Evolutionary conservation across 177 flowering plant genomes (phyloP), one percentile per base, ranked within the genome.

Genomic region (Vitis hybrid): DNA sequence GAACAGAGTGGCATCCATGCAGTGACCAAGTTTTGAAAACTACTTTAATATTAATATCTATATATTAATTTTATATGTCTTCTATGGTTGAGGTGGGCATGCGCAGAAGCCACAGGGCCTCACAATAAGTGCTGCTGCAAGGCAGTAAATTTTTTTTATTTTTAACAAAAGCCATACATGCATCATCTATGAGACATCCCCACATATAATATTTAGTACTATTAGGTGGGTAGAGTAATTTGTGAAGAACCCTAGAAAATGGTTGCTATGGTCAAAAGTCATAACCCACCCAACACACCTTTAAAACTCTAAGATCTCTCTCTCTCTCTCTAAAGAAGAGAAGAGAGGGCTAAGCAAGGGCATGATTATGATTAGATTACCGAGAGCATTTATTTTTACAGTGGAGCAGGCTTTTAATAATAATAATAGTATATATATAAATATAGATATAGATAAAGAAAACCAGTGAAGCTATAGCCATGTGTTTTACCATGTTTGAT

Each of bases 401-500:
- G 79, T 73, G 72, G 60, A 55, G 58, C 73, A 72, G 78, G 75
- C 61, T 59, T 74, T 74, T 62, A 70, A 66, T 72, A 49, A 22
- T 60, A 55, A 65, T 65, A 71, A 73, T 57, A 64, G 18, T 22
- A 22, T 6, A 65, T 45, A 49, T 51, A 50, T 13, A 16, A 49
- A 9, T n/a, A 18, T 11, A 19, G 49, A 39, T 52, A 52, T 51
- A 57, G 10, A 22, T 12, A 18, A 16, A 63, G 15, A 48, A 10
- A 39, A 62, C 7, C 45, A 39, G 45, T 39, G 45, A 52, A 65
- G 53, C 51, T 51, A 16, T 39, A 67, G 75, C 85, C 89, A 85
- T 81, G 87, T 85, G 89, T 85, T 85, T 83, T 82, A 79, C 84
- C 79, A 22, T 76, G 70, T 82, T 84, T 84, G 88, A 83, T 84